Conservation (phyloP, 2,329 filamentous ascomycete genomes). For the Cercospora berteroae region DNA sequence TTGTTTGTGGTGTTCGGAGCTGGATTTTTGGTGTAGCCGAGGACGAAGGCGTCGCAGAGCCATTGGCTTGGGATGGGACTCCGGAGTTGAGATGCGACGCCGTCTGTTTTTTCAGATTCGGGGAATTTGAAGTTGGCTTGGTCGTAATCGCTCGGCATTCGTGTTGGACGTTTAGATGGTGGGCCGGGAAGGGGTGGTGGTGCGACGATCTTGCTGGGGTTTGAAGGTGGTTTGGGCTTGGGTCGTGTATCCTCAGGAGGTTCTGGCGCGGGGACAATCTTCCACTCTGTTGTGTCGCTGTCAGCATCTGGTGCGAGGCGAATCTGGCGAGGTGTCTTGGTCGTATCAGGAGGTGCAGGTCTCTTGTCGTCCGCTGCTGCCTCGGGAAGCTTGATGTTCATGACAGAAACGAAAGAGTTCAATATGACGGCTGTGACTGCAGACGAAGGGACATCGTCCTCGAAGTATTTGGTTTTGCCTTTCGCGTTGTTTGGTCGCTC, state of each 20-base stretch:
- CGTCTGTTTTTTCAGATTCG: not conserved
- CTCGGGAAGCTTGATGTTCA: constrained; percentile 7
- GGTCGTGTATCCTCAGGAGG: not conserved
- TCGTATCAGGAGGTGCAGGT: not conserved
- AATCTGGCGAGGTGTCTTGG: constrained; percentile 4
- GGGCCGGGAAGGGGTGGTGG: not conserved
- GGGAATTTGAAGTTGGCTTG: constrained; percentile 4
- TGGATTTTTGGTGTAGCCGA: not conserved
- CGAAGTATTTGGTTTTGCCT: constrained; percentile 5
- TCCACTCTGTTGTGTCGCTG: not conserved
- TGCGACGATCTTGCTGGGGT: not conserved
- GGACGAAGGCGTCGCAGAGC: constrained; percentile 9
- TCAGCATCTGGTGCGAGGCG: not conserved
- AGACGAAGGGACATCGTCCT: not conserved
- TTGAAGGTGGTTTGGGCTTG: not conserved
- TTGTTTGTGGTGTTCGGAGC: not conserved
- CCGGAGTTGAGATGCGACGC: not conserved
- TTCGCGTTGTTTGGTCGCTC: not conserved
- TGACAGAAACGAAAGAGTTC: constrained; percentile 9
- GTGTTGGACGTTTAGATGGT: not conserved
- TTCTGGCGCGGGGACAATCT: not conserved
- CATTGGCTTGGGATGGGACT: constrained; percentile 3
- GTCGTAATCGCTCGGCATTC: not conserved
- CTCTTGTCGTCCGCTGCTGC: not conserved
- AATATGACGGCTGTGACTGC: constrained; percentile 10